Evolutionary conservation across 768 basidiomycete species (phyloP), one percentile per base, ranked within the genome.

Genomic region (Neoboletus magnificus): DNA sequence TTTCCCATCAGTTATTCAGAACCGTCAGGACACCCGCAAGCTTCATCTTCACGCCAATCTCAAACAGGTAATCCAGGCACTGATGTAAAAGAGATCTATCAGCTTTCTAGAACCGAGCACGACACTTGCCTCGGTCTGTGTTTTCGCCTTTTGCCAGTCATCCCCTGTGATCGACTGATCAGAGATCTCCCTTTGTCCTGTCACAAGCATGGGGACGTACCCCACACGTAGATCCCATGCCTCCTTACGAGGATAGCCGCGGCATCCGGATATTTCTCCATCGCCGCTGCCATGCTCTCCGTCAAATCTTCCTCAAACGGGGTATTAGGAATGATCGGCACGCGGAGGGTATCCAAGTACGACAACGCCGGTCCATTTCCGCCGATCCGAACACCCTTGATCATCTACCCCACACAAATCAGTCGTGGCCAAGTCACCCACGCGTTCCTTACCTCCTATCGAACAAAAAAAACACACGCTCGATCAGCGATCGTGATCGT

Each of bases 291-390:
- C 91, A 95, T 93, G 58, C 89, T 87, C 40, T 90, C 90, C 57
- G 85, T 89, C 54, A 95, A 75, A 67, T 93, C 92, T 68, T 93
- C 92, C 68, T 95, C 93, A 56, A 89, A 79, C 5, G 92, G 92
- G 1, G 93, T 95, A 65, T 94, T 95, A 62, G 91, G 87, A 56
- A 94, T 95, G 65, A 95, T 93, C 0, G 92, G 93, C 2, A 95
- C 75, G 49, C 83, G 84, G 10, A 94, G 79, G 5, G 89, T 93
- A 71, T 95, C 91, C 50, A 92, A 82, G 71, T 92, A 94, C 1
- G 88, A 86, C 58, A 93, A 67, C 0, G 90, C 81, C n/a, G 74
- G 70, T 1, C 89, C 90, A n/a, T 79, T 84, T 12, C 93, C 92
- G 6, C 82, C 88, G 16, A 84, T 67, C 11, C 91, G 81, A 42